Evolutionary conservation across 192 early-diverging fungal species (phyloP), one percentile per base, ranked within the genome.

Genomic region (Backusella tuberculispora): DNA sequence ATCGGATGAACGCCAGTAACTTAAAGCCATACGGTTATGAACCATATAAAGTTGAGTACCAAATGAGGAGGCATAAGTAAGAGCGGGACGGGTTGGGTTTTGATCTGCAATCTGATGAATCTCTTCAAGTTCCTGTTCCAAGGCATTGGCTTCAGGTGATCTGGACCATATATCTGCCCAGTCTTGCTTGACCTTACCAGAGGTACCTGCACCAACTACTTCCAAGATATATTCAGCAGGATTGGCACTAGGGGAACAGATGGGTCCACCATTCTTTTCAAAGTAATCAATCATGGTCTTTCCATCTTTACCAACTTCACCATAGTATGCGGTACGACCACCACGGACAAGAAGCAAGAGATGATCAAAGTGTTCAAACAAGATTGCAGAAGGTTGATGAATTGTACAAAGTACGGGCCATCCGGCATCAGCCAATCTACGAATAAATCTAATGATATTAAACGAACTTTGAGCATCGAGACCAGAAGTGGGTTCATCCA

Each of bases 401-500:
- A 97, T 96, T 10, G 93, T 94, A 79, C 88, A 96, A 67, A 89
- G 88, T 66, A 91, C 91, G 60, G 89, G 89, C 83, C 89, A 89
- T 48, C 88, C 90, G 38, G 84, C 84, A 65, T 88, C 83, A 40
- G 91, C 85, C 73, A 90, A 74, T 70, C 83, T 82, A 76, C 86
- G 88, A 88, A 92, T 83, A 81, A 95, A 92, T 72, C 90, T 85
- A 74, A 91, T 83, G 73, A 92, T 85, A 83, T 93, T 90, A 76
- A 89, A 90, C 0, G 93, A 90, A 13, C 93, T 85, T 75, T 96
- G 94, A 13, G 90, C 88, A 78, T 92, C 91, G 8, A 93, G 80
- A n/a, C 96, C 96, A 37, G 92, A 93, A 1, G 94, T 96, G 21
- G 96, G 96, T 79, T 93, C 96, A 82, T 96, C 95, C 74, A 96